phyloP scores from a whole-genome alignment of 2,329 filamentous ascomycete species.

The Juglanconis oblonga region DNA sequence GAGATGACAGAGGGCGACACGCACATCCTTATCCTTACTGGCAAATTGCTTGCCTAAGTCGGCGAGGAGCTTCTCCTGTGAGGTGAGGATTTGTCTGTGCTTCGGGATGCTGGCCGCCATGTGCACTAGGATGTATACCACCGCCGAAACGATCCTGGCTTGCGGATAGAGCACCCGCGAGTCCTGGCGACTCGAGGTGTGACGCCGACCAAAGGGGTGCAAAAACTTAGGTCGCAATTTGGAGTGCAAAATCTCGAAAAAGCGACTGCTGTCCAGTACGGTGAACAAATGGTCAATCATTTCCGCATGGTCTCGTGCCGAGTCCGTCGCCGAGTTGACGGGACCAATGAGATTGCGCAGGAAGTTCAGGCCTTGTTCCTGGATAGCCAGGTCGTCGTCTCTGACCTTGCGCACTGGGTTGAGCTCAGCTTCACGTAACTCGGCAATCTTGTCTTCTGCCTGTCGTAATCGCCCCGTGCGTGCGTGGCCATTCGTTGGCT shows the following conservation, averaged over 20 bases:
- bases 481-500: constrained; percentile 22
- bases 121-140: constrained; percentile 82
- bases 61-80: constrained; percentile 72
- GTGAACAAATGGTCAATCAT: constrained; percentile 86
- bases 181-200: constrained; percentile 22
- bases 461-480: constrained; percentile 43
- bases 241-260: constrained; percentile 77
- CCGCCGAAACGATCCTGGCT: constrained; percentile 70
- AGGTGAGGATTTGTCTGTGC: constrained; percentile 74
- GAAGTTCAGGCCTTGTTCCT: constrained; percentile 87
- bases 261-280: constrained; percentile 69
- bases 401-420: constrained; percentile 66
- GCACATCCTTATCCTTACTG: constrained; percentile 70
- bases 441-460: constrained; percentile 47
- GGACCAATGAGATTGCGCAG: constrained; percentile 83
- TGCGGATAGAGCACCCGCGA: constrained; percentile 54
- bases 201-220: constrained; percentile 48
- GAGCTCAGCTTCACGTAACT: constrained; percentile 63
- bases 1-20: constrained; percentile 77
- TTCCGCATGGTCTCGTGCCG: constrained; percentile 50
- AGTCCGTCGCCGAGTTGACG: constrained; percentile 52
- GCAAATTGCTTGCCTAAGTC: constrained; percentile 70
- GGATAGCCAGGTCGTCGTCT: constrained; percentile 77
- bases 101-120: constrained; percentile 77
- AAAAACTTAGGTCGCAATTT: constrained; percentile 67